Conservation (phyloP, 1,284 basidiomycete species). For the Cryptococcus jaspeensis region DNA sequence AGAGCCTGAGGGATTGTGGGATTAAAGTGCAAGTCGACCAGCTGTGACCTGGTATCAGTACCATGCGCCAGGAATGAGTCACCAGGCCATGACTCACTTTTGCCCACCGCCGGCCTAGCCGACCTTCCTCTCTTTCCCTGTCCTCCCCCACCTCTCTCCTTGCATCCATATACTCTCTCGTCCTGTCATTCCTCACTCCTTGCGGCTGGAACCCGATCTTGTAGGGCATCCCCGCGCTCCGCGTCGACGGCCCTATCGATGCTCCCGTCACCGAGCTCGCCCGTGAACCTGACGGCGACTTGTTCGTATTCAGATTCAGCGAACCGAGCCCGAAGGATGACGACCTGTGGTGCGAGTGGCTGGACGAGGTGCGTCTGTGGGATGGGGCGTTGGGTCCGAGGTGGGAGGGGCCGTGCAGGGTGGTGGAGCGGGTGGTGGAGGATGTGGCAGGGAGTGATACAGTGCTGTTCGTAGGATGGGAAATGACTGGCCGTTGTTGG, state of each 20-base stretch:
- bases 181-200: slow-evolving; percentile 67
- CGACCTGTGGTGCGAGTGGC: slow-evolving; percentile 15
- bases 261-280: slow-evolving; percentile 24
- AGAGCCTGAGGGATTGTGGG: slow-evolving; percentile 28
- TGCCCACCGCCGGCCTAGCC: slow-evolving; percentile 75
- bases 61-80: background rate
- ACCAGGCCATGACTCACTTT: slow-evolving; percentile 55
- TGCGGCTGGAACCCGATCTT: slow-evolving; percentile 78
- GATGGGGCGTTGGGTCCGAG: slow-evolving; percentile 24
- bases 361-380: slow-evolving; percentile 14
- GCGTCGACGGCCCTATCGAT: slow-evolving; percentile 11
- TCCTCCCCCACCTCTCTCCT: slow-evolving; percentile 61
- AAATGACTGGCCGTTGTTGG: slow-evolving; percentile 11
- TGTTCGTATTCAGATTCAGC: background rate
- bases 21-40: slow-evolving; percentile 79
- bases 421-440: slow-evolving; percentile 2
- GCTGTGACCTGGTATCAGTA: slow-evolving; percentile 35
- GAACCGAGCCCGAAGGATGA: slow-evolving; percentile 13
- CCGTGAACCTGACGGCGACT: slow-evolving; percentile 18
- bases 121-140: slow-evolving; percentile 71
- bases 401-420: slow-evolving; percentile 22
- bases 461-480: slow-evolving; percentile 5
- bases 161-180: slow-evolving; percentile 69
- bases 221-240: slow-evolving; percentile 57
- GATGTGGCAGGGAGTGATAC: slow-evolving; percentile 6